Base-by-base conservation (phyloP, 768 basidiomycete genomes). In the Mycena polygramma region DNA sequence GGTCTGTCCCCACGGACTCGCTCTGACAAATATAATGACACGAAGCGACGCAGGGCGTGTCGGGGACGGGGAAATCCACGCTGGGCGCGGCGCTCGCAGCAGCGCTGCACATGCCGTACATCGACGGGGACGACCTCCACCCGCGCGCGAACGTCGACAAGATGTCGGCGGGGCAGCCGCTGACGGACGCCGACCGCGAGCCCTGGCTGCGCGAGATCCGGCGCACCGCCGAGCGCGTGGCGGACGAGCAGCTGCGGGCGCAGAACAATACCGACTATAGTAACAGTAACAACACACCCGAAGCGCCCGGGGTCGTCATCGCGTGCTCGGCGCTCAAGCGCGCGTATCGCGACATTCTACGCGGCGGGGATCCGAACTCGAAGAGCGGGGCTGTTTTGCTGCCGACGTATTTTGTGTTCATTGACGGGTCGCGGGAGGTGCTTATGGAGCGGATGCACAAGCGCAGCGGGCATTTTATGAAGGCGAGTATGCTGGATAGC, bases 121-220 rank as follows among this genome's bases (percentile, higher is more conserved):
- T 95, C 68, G 97, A 98, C 76, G 97, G 93, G 36, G 96, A 98
- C 78, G 91, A 93, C 70, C 85, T 98, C 36, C 97, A 98, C 77
- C 93, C 96, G 0, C 76, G 83, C 26, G 79, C 87, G 15, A 97
- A 97, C 79, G 88, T 97, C 49, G 91, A 88, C 36, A 99, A 98
- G 86, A 98, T 98, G 96, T 81, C 89, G 7, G 77, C 81, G 1
- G 95, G 95, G 0, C 80, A 83, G 26, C 92, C 96, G 7, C 83
- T 99, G 72, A 91, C 85, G 3, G 96, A 98, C 76, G 86, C 82
- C 4, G 96, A 98, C 77, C 90, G 96, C 22, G 84, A 88, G 73
- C 95, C 96, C 0, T 98, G 97, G 97, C 86, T 99, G 6, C 86
- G 86, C 64, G 79, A 85, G 54, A 90, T 98, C 59, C 89, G 95